phyloP scores from a whole-genome alignment of 1,284 basidiomycete genomes.

The Baeospora myosura region DNA sequence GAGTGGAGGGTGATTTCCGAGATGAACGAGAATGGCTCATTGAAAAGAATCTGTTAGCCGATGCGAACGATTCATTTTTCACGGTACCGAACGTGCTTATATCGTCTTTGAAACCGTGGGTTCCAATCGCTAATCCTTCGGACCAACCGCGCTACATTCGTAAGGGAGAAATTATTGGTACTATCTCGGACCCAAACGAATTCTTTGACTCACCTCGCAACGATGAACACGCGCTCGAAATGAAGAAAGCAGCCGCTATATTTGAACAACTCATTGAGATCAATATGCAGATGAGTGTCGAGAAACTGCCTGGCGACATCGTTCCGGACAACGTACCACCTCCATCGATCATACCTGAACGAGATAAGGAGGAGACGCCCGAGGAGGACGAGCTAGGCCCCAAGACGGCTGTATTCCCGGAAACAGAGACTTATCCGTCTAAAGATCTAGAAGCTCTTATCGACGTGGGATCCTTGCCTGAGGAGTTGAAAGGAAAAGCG shows the following conservation, averaged over 20 bases:
- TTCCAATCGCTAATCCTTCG: conserved; percentile 13
- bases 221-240: not conserved
- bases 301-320: not conserved
- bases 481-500: not conserved
- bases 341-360: not conserved
- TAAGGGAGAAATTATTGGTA: conserved; percentile 5
- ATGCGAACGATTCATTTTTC: not conserved
- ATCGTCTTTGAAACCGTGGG: no score
- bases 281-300: not conserved
- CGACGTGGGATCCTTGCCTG: not conserved
- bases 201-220: not conserved
- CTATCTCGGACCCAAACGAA: not conserved
- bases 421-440: not conserved
- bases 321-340: not conserved
- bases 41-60: not conserved
- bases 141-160: conserved; percentile 3
- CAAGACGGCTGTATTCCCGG: not conserved
- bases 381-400: not conserved
- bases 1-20: not conserved
- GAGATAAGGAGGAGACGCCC: not conserved
- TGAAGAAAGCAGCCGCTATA: not conserved
- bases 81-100: no score
- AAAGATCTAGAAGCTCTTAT: not conserved
- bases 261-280: not conserved
- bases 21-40: no score